phyloP scores from a whole-genome alignment of 495 filamentous ascomycete species.

The Annulohypoxylon nitens region DNA sequence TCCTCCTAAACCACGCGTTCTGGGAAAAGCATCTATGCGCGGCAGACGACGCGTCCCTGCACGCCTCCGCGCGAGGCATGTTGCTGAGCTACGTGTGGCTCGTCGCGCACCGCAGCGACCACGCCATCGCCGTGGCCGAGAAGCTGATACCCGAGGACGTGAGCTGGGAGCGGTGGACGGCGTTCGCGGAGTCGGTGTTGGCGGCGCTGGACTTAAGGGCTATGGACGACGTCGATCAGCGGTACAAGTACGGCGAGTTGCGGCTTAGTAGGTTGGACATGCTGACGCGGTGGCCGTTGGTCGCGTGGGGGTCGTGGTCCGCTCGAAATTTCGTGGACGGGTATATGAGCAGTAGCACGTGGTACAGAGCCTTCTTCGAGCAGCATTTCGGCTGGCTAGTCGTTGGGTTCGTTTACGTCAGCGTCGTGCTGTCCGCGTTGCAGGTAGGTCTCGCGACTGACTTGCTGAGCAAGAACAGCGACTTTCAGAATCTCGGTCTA shows the following conservation, averaged over 20 bases:
- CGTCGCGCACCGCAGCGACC: constrained; percentile 17
- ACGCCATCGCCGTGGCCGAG: not conserved
- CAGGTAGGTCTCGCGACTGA: constrained; percentile 60
- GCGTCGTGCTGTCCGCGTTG: constrained; percentile 2
- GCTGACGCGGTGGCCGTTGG: constrained; percentile 20
- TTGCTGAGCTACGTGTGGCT: constrained; percentile 13
- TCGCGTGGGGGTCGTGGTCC: not conserved
- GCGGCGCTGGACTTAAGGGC: not conserved
- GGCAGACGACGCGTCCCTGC: not conserved
- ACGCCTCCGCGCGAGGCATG: constrained; percentile 7
- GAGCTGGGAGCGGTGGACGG: constrained; percentile 13
- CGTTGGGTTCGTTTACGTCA: constrained; percentile 14
- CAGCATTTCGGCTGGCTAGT: constrained; percentile 8
- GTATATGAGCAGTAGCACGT: constrained; percentile 16
- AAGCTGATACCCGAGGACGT: not conserved
- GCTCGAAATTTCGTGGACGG: not conserved
- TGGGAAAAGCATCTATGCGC: not conserved
- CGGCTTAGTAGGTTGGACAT: constrained; percentile 8
- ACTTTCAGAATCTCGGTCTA: constrained; percentile 55
- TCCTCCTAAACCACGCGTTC: constrained; percentile 8
- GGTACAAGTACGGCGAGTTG: constrained; percentile 14
- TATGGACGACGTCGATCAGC: constrained; percentile 13
- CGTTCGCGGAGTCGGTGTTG: not conserved
- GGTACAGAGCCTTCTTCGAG: constrained; percentile 16
- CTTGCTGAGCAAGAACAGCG: constrained; percentile 45